Evolutionary conservation across 2,329 filamentous ascomycete genomes (phyloP).

Genomic region (Myriangium duriaei): DNA sequence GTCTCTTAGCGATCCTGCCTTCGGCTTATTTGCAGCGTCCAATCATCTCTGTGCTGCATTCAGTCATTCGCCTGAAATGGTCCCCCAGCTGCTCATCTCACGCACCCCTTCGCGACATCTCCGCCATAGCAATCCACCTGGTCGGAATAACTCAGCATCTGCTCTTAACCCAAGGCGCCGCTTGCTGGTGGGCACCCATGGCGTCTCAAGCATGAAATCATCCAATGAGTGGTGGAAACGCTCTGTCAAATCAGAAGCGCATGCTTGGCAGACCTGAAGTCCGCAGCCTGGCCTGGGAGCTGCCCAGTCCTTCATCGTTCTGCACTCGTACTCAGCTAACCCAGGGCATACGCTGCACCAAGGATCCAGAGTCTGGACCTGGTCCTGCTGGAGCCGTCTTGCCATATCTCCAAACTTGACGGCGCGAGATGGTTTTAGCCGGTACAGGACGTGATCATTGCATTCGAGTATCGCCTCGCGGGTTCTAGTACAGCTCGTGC

Average conservation of each 20-base stretch:
- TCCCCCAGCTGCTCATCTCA: too few species aligned
- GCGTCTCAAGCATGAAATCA: slow-evolving; percentile 14
- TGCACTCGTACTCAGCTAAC: slow-evolving; percentile 27
- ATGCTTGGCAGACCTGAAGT: slow-evolving; percentile 20
- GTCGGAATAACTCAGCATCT: slow-evolving; percentile 22
- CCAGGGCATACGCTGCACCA: slow-evolving; percentile 32
- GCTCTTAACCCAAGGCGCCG: slow-evolving; percentile 20
- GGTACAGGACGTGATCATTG: too few species aligned
- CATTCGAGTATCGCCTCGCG: too few species aligned
- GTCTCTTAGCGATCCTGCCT: too few species aligned
- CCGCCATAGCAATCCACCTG: slow-evolving; percentile 28
- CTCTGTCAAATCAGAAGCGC: slow-evolving; percentile 15
- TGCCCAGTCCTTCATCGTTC: slow-evolving; percentile 8
- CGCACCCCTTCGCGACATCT: too few species aligned
- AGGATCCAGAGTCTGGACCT: slow-evolving; percentile 11
- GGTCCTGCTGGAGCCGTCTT: slow-evolving; percentile 12
- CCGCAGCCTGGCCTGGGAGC: slow-evolving; percentile 19
- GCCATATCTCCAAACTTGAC: not conserved
- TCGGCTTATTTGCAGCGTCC: too few species aligned
- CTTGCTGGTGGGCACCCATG: slow-evolving; percentile 11
- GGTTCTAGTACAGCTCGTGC: too few species aligned
- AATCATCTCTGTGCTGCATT: too few species aligned
- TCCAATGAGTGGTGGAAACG: slow-evolving; percentile 15
- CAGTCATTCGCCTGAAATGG: too few species aligned
- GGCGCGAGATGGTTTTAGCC: too few species aligned